Evolutionary conservation across 805 yeast species (phyloP).

Genomic region (Barnettozyma sp.): DNA sequence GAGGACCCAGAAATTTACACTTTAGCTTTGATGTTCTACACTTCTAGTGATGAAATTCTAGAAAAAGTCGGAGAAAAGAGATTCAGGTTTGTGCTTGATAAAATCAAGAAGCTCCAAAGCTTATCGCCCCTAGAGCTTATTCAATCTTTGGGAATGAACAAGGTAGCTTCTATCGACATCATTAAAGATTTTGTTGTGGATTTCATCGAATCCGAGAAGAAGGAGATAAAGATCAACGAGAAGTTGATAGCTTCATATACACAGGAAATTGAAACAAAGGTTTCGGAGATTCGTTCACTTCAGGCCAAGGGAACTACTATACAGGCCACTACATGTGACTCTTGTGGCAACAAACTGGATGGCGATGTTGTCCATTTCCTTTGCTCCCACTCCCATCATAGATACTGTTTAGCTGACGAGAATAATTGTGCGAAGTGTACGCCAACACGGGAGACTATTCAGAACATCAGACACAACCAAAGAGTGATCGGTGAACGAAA

Average conservation of each 20-base stretch:
- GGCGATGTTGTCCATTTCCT: conserved; percentile 78
- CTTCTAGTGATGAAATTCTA: conserved; percentile 47
- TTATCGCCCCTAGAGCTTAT: conserved; percentile 73
- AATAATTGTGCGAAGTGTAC: conserved; percentile 70
- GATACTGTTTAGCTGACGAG: conserved; percentile 60
- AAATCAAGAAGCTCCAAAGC: conserved; percentile 43
- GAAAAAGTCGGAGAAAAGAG: conserved; percentile 45
- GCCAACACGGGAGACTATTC: conserved; percentile 61
- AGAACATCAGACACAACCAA: conserved; percentile 51
- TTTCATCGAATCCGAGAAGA: conserved; percentile 49
- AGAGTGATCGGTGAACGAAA: conserved; percentile 53
- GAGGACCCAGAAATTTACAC: conserved; percentile 59
- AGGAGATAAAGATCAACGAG: conserved; percentile 62
- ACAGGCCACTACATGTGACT: conserved; percentile 25
- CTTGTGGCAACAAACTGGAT: conserved; percentile 42
- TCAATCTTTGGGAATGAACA: conserved; percentile 55
- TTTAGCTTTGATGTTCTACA: conserved; percentile 55
- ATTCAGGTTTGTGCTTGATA: conserved; percentile 41
- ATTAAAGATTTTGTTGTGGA: conserved; percentile 62
- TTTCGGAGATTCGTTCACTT: conserved; percentile 46
- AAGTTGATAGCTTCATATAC: conserved; percentile 63
- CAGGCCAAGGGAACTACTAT: conserved; percentile 32
- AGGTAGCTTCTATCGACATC: conserved; percentile 62
- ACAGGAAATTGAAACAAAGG: conserved; percentile 52
- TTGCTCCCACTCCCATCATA: conserved; percentile 84